Conservation (phyloP, 495 filamentous ascomycete species). For the Penicillium paxilli region DNA sequence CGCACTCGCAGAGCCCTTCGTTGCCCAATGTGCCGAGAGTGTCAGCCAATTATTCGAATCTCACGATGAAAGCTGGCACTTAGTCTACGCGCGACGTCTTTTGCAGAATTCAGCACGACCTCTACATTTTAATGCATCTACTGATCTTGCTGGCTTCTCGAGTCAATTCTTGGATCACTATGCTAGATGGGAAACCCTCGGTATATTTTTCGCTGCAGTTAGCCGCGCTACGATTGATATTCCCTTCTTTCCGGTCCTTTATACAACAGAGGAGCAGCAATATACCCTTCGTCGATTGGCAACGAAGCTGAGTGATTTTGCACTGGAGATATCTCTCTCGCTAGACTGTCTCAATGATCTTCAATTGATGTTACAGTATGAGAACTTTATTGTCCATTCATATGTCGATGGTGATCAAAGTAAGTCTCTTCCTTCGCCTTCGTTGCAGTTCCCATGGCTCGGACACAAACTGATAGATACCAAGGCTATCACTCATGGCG, state of each 20-base stretch:
- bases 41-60: slow-evolving; percentile 27
- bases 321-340: slow-evolving; percentile 39
- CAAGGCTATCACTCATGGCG: slow-evolving; percentile 46
- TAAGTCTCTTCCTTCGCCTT: slow-evolving; percentile 14
- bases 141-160: slow-evolving; percentile 27
- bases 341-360: slow-evolving; percentile 46
- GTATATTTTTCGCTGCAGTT: slow-evolving; percentile 39
- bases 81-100: slow-evolving; percentile 31
- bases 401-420: slow-evolving; percentile 48
- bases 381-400: slow-evolving; percentile 47
- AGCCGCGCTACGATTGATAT: slow-evolving; percentile 38
- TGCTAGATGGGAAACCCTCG: slow-evolving; percentile 43
- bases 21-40: slow-evolving; percentile 26
- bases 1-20: slow-evolving; percentile 34
- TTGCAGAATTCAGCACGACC: slow-evolving; percentile 35
- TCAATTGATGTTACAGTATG: slow-evolving; percentile 45
- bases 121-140: slow-evolving; percentile 20
- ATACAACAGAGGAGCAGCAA: slow-evolving; percentile 26
- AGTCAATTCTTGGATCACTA: slow-evolving; percentile 35
- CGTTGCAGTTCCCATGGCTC: no score
- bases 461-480: background rate
- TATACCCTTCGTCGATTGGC: slow-evolving; percentile 27
- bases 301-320: slow-evolving; percentile 31
- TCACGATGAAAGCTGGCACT: slow-evolving; percentile 28
- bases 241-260: slow-evolving; percentile 32